Evolutionary conservation across 2,329 filamentous ascomycete species (phyloP), one percentile per base, ranked within the genome.

Genomic region (Taxawa tesnikishii): DNA sequence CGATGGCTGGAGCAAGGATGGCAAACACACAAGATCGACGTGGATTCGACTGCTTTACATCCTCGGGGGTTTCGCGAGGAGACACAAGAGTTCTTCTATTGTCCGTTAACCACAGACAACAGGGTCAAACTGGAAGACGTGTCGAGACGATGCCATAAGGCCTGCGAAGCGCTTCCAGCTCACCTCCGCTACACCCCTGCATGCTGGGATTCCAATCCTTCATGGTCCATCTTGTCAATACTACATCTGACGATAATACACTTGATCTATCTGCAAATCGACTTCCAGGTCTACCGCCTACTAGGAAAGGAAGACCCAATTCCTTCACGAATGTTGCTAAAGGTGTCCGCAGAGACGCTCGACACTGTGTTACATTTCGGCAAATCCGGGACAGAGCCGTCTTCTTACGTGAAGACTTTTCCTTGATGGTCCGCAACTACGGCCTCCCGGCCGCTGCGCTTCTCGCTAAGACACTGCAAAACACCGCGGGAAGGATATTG

Each of bases 281-380:
- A 37, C 12, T 39, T 44, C 8, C 39, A 43, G 15, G 36, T 43
- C 7, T 33, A 46, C 10, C 26, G 36, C 7, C 23, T 46, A 21
- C 30, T 46, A 10, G 36, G 33, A n/a, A 31, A 34, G n/a, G 25
- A 12, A 2, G 35, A 44, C 15, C 4, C 17, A 1, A 12, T 13
- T 1, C 31, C 30, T 12, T 35, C 28, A 19, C 15, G 17, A 2
- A 18, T 19, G 4, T 18, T 42, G 4, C 28, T 45, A 5, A 18
- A 28, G 15, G 26, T 40, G 1, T 37, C 43, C 10, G 28, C 21
- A 3, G 32, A 38, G 11, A 35, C 41, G 3, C 32, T 46, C 14
- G 26, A 23, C 8, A 36, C 36, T 3, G 28, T 41, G 15, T 31
- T 41, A 4, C 39, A 46, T 12, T 23, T 41, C 8, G 43, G 39